Conservation (phyloP, 2,329 filamentous ascomycete genomes). For the Cercospora citrullina region DNA sequence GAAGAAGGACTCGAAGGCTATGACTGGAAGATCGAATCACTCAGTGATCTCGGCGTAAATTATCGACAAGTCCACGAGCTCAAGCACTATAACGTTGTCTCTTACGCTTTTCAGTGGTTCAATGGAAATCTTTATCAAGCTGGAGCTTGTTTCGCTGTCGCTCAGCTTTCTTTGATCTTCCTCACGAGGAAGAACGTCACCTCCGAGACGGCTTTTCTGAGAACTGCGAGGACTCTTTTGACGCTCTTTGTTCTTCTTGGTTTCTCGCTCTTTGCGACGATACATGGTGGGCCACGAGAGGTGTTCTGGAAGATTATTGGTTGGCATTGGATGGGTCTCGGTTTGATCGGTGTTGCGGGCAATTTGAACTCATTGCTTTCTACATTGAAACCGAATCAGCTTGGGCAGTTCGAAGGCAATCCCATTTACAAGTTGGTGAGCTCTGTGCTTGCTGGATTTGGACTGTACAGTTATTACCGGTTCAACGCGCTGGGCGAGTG, state of each 20-base stretch:
- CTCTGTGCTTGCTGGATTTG: slow-evolving; percentile 14
- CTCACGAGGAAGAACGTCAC: slow-evolving; percentile 7
- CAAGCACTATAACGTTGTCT: slow-evolving; percentile 27
- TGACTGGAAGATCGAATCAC: slow-evolving; percentile 23
- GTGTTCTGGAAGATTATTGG: slow-evolving; percentile 25
- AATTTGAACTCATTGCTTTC: slow-evolving; percentile 26
- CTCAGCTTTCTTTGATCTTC: slow-evolving; percentile 18
- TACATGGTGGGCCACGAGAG: slow-evolving; percentile 29
- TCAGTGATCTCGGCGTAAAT: slow-evolving; percentile 26
- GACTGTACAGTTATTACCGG: slow-evolving; percentile 24
- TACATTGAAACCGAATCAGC: slow-evolving; percentile 10
- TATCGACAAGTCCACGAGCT: slow-evolving; percentile 30
- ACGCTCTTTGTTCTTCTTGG: slow-evolving; percentile 19
- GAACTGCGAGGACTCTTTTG: slow-evolving; percentile 18
- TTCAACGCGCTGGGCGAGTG: slow-evolving; percentile 27
- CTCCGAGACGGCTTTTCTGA: slow-evolving; percentile 6
- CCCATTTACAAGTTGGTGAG: slow-evolving; percentile 21
- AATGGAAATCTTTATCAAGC: slow-evolving; percentile 24
- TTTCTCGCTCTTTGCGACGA: slow-evolving; percentile 21
- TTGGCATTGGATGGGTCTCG: slow-evolving; percentile 28
- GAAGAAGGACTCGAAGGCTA: slow-evolving; percentile 18
- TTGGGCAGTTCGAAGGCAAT: slow-evolving; percentile 18
- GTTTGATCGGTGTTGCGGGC: slow-evolving; percentile 20
- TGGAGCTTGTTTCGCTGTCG: slow-evolving; percentile 20
- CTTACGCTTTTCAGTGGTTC: slow-evolving; percentile 7